Percentiles rank a stretch among this genome's conserved stretches.
Conservation (phyloP, 805 yeast species). For the Alloascoidea africana region DNA sequence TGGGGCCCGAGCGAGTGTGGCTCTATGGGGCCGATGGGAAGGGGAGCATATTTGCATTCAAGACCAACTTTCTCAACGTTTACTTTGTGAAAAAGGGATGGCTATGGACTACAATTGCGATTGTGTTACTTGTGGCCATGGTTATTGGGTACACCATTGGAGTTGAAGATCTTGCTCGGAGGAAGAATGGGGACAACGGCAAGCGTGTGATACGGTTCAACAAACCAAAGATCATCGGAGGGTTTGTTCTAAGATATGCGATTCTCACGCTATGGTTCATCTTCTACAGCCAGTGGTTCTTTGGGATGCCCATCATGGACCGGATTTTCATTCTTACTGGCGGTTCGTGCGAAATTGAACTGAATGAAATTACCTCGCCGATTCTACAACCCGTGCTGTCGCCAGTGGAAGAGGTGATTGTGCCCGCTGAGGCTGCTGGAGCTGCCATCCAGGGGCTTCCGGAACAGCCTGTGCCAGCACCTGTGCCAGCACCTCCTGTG, state of each 20-base stretch:
- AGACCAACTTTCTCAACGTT: conserved; percentile 55
- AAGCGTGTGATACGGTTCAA: conserved; percentile 11
- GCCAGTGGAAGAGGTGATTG: no score
- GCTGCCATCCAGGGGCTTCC: not conserved
- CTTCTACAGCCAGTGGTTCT: conserved; percentile 75
- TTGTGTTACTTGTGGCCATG: conserved; percentile 10
- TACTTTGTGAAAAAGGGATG: conserved; percentile 81
- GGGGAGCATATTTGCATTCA: conserved; percentile 13
- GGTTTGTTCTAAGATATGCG: conserved; percentile 22
- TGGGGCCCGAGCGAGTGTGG: not conserved
- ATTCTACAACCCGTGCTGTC: not conserved
- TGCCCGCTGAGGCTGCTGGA: no score
- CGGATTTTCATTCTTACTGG: conserved; percentile 67
- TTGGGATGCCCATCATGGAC: conserved; percentile 85
- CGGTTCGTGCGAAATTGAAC: conserved; percentile 44
- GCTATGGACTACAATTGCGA: conserved; percentile 65
- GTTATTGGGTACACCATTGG: conserved; percentile 4
- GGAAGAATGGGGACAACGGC: not conserved
- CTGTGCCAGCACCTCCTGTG: not conserved
- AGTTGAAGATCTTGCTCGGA: no score
- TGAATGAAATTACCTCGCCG: not conserved
- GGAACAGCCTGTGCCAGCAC: not conserved
- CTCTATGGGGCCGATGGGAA: not conserved
- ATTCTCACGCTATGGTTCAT: conserved; percentile 70
- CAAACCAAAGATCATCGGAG: conserved; percentile 5